Percentiles rank a stretch among this genome's conserved stretches.
Conservation (phyloP, 768 basidiomycete species). For the Pulveroboletus ravenelii region DNA sequence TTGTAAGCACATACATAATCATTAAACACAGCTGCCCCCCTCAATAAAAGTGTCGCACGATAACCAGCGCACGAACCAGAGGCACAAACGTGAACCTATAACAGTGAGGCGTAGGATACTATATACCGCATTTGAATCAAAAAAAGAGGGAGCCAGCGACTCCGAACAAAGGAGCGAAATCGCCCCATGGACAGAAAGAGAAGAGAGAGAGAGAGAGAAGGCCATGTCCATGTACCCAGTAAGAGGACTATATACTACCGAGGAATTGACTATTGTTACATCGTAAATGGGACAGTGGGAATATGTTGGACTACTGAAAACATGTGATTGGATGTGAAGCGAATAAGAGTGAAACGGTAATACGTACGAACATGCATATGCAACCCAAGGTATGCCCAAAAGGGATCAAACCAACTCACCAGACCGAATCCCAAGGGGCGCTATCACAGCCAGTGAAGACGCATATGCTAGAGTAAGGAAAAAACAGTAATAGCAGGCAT, state of each 20-base stretch:
- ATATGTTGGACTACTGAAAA: slow-evolving; percentile 24
- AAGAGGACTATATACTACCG: slow-evolving; percentile 27
- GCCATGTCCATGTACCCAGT: slow-evolving; percentile 10
- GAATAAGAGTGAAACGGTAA: slow-evolving; percentile 1
- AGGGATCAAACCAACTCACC: slow-evolving; percentile 15
- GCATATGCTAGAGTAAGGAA: slow-evolving; percentile 16
- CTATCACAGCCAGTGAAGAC: slow-evolving; percentile 3
- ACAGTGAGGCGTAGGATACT: slow-evolving; percentile 8
- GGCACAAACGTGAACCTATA: no score
- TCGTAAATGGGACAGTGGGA: slow-evolving; percentile 29
- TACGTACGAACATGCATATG: slow-evolving; percentile 12
- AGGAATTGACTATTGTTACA: slow-evolving; percentile 30
- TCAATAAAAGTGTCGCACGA: no score
- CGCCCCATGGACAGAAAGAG: not conserved
- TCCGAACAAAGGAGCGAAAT: not conserved
- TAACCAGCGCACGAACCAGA: no score
- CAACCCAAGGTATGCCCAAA: slow-evolving; percentile 15
- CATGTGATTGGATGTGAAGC: slow-evolving; percentile 22
- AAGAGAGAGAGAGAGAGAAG: not conserved
- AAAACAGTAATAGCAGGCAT: slow-evolving; percentile 10
- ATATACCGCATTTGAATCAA: not conserved
- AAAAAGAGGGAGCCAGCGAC: not conserved
- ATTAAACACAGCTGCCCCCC: no score
- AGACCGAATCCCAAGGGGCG: slow-evolving; percentile 7
- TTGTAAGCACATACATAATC: no score